These are phyloP conservation scores for Chenopodium quinoa DNA, from an alignment of 148 eudicot species.

Conservation along the genomic window DNA sequence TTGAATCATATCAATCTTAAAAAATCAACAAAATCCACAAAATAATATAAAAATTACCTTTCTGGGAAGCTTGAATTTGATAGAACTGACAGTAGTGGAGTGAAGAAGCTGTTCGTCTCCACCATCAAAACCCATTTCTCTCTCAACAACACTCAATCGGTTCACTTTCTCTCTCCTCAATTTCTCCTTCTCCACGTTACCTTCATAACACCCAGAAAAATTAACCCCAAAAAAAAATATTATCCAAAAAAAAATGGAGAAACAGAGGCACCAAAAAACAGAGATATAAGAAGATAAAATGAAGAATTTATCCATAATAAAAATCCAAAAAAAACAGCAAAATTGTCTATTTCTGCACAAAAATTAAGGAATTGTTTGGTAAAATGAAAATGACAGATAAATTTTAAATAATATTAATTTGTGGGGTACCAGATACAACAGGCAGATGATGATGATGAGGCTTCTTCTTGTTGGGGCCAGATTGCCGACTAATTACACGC, in stretches of 20 bases:
- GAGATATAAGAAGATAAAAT: slow-evolving; percentile 16
- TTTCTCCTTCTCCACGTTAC: slow-evolving; percentile 21
- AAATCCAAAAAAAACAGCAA: slow-evolving; percentile 3
- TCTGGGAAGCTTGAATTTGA: slow-evolving; percentile 42
- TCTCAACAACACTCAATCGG: slow-evolving; percentile 34
- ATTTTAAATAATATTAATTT: neutral
- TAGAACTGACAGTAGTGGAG: slow-evolving; percentile 16
- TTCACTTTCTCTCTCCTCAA: slow-evolving; percentile 35
- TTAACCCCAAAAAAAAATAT: neutral
- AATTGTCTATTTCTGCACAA: slow-evolving; percentile 15
- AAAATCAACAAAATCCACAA: neutral
- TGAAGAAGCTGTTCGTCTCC: slow-evolving; percentile 19
- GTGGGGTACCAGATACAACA: slow-evolving; percentile 11
- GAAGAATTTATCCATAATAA: slow-evolving; percentile 15
- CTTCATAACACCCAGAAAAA: slow-evolving; percentile 19
- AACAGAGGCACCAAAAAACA: slow-evolving; percentile 27
- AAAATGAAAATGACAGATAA: neutral
- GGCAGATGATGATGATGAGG: neutral
- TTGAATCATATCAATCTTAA: neutral
- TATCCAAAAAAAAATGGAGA: neutral
- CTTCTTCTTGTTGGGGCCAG: slow-evolving; percentile 4
- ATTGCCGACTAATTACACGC: slow-evolving; percentile 7
- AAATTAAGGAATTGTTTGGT: neutral
- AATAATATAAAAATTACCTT: slow-evolving; percentile 33
- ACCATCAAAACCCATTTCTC: slow-evolving; percentile 38